Conservation (phyloP, 2,329 filamentous ascomycete genomes). For the Penicillium thymicola region DNA sequence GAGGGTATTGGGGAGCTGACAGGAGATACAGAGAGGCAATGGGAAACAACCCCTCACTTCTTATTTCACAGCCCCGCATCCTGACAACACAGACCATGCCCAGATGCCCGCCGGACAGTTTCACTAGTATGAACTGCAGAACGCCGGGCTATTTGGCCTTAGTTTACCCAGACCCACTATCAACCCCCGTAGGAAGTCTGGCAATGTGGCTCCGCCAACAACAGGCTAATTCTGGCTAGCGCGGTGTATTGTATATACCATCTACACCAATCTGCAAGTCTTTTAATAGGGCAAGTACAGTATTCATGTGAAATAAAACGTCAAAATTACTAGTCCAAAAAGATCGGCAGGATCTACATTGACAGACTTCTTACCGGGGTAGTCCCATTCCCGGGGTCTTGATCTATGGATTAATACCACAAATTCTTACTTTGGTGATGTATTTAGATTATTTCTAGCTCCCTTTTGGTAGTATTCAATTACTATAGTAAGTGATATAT, state of each 20-base stretch:
- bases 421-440: neutral
- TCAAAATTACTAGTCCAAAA: too few relatives aligned
- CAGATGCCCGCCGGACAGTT: too few relatives aligned
- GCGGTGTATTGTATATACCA: too few relatives aligned
- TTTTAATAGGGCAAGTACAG: too few relatives aligned
- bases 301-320: too few relatives aligned
- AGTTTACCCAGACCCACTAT: neutral
- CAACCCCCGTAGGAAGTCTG: too few relatives aligned
- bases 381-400: neutral
- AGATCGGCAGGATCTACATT: too few relatives aligned
- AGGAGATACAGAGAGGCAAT: neutral
- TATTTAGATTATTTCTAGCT: accelerated
- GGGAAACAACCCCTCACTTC: neutral
- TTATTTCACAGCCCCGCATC: neutral
- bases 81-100: neutral
- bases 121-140: neutral
- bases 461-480: neutral
- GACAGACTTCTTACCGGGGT: too few relatives aligned
- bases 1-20: neutral
- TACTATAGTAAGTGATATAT: neutral
- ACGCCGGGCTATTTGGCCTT: neutral
- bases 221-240: too few relatives aligned
- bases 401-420: neutral
- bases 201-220: too few relatives aligned
- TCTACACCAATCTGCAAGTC: too few relatives aligned